Evolutionary conservation across 306 rosid genomes (phyloP), one percentile per base, ranked within the genome.

Genomic region (Castanopsis chinensis): DNA sequence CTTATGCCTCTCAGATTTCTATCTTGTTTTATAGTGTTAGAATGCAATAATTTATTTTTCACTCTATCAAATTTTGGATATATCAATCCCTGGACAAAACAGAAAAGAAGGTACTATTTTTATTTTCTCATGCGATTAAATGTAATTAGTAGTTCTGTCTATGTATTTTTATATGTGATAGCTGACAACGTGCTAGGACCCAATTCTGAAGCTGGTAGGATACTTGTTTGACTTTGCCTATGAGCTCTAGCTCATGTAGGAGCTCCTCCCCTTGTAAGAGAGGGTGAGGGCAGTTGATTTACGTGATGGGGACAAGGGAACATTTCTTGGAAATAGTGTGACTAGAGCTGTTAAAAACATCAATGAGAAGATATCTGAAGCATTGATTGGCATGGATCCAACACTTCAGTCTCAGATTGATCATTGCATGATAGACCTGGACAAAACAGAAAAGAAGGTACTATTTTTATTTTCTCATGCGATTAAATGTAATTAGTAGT

Each of bases 401-500:
- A 91, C 87, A 2, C 94, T 91, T 73, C 99, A 95, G 76, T 83
- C 90, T 8, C 98, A 95, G 88, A 90, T 95, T 91, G 99, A 95
- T 84, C 93, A 90, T 79, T 98, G 96, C 60, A 91, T 95, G 98
- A 91, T 83, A 43, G 98, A 91, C 88, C 86, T 95, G 67, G 98
- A 95, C 82, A 95, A 83, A 86, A 92, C 99, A n/a, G 99, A 91
- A 83, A 95, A 95, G 87, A 95, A 92, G 99, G 98, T 92, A 64
- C 4, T 43, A 2, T 20, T 27, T 53, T 70, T 43, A 35, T 15
- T 57, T 69, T 84, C 43, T 14, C 4, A 20, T 56, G 70, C 41
- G 19, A 60, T 57, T 43, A 17, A 33, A 43, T 52, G 28, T 64
- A 52, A 59, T 79, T 74, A 28, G 52, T 78, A 78, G 72, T 70